Conservation (phyloP, 139 green algal species). For the Tetradesmus obliquus region DNA sequence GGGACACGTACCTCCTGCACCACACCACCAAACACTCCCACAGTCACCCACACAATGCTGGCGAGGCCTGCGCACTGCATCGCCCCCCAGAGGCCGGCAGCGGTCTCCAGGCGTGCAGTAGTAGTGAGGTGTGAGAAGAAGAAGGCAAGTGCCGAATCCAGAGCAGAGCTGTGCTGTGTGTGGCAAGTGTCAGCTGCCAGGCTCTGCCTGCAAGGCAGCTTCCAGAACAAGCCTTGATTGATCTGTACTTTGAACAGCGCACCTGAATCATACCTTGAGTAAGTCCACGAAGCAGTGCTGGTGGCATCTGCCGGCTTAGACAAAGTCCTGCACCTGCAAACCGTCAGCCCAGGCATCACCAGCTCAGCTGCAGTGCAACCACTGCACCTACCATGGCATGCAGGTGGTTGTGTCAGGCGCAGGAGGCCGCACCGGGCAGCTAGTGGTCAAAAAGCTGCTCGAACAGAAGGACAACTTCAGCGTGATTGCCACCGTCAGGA, state of each 20-base stretch:
- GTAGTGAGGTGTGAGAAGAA: slow-evolving; percentile 15
- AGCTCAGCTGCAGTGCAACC: background rate
- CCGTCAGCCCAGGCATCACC: background rate
- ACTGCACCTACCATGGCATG: background rate
- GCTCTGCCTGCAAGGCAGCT: no score
- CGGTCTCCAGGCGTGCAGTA: background rate
- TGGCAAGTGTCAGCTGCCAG: background rate
- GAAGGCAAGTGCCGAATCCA: background rate
- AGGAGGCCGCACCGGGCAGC: slow-evolving; percentile 72
- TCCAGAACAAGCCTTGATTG: no score
- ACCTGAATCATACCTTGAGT: no score
- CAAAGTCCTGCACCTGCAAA: background rate
- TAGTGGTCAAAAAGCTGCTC: slow-evolving; percentile 80
- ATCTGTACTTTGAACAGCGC: no score
- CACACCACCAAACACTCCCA: background rate
- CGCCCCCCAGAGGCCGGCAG: background rate
- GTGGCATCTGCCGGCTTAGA: background rate
- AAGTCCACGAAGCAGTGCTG: background rate
- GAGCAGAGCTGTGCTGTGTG: background rate
- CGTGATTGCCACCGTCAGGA: slow-evolving; percentile 65
- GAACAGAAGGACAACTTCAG: slow-evolving; percentile 56
- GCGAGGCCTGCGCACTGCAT: background rate
- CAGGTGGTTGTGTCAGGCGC: slow-evolving; percentile 83
- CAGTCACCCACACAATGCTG: slow-evolving; percentile 1
- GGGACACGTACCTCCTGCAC: background rate